These are phyloP conservation scores for Starmerella floris DNA, from an alignment of 805 yeast species.

Conservation along the genomic window DNA sequence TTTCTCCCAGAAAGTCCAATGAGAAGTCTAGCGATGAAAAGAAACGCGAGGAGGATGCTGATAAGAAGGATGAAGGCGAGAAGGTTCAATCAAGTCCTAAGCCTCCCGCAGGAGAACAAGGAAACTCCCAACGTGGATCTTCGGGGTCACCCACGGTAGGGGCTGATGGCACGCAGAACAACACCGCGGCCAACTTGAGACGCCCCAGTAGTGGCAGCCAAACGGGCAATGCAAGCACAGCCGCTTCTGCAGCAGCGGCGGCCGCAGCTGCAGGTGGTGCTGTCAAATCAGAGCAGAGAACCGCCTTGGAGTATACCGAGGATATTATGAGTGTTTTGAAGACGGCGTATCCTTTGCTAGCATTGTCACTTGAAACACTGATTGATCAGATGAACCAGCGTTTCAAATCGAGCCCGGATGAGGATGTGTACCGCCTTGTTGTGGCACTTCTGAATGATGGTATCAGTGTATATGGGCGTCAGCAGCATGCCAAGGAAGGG, in stretches of 20 bases:
- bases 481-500: conserved; percentile 77
- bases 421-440: conserved; percentile 86
- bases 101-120: background rate
- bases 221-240: background rate
- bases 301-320: conserved; percentile 86
- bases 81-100: background rate
- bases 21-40: background rate
- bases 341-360: conserved; percentile 89
- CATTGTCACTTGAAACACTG: conserved; percentile 81
- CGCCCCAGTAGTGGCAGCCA: background rate
- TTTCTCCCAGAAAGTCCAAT: background rate
- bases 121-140: background rate
- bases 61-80: background rate
- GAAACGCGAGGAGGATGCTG: background rate
- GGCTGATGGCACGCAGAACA: background rate
- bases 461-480: conserved; percentile 72
- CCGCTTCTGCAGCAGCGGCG: conserved; percentile 6
- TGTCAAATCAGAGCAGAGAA: conserved; percentile 24
- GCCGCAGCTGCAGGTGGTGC: background rate
- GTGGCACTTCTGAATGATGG: conserved; percentile 90
- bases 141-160: background rate
- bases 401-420: conserved; percentile 87
- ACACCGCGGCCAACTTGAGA: background rate
- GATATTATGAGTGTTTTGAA: conserved; percentile 90
- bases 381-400: conserved; percentile 92